Conservation (phyloP, 2,329 filamentous ascomycete species). For the Madurella fahalii region DNA sequence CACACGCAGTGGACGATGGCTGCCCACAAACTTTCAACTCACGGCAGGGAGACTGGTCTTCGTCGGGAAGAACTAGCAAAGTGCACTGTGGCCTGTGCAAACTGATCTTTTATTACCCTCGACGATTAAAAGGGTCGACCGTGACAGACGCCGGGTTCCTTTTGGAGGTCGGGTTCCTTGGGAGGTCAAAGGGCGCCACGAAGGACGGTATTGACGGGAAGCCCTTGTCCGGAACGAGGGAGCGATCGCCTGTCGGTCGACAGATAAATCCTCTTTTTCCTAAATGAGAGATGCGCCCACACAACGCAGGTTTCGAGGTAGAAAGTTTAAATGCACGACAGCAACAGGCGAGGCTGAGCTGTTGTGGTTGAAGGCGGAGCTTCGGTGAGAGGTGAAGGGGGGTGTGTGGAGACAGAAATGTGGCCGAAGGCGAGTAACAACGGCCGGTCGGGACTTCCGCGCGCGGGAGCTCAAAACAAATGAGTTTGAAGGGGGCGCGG, state of each 20-base stretch:
- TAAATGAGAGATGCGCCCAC: slow-evolving; percentile 30
- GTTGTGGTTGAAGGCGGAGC: slow-evolving; percentile 25
- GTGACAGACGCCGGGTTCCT: slow-evolving; percentile 24
- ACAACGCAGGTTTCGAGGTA: slow-evolving; percentile 24
- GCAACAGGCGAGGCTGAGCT: slow-evolving; percentile 21
- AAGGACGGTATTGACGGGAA: slow-evolving; percentile 17
- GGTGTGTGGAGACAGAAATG: slow-evolving; percentile 36
- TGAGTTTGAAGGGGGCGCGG: slow-evolving; percentile 49
- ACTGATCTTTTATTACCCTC: slow-evolving; percentile 28
- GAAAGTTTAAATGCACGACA: slow-evolving; percentile 19
- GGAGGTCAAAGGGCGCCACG: slow-evolving; percentile 22
- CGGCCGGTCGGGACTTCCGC: slow-evolving; percentile 55
- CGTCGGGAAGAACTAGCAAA: slow-evolving; percentile 20
- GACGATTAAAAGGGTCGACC: slow-evolving; percentile 26
- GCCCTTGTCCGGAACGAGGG: slow-evolving; percentile 27
- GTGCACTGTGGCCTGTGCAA: slow-evolving; percentile 27
- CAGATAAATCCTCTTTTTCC: slow-evolving; percentile 24
- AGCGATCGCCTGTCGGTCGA: slow-evolving; percentile 26
- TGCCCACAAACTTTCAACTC: slow-evolving; percentile 20
- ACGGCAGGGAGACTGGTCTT: slow-evolving; percentile 22
- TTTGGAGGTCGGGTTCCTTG: slow-evolving; percentile 11
- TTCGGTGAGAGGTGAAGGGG: slow-evolving; percentile 27
- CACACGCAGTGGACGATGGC: slow-evolving; percentile 10
- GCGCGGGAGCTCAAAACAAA: slow-evolving; percentile 45
- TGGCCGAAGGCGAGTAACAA: slow-evolving; percentile 46